Evolutionary conservation across 805 yeast genomes (phyloP).

Genomic region (Lachancea mirantina): DNA sequence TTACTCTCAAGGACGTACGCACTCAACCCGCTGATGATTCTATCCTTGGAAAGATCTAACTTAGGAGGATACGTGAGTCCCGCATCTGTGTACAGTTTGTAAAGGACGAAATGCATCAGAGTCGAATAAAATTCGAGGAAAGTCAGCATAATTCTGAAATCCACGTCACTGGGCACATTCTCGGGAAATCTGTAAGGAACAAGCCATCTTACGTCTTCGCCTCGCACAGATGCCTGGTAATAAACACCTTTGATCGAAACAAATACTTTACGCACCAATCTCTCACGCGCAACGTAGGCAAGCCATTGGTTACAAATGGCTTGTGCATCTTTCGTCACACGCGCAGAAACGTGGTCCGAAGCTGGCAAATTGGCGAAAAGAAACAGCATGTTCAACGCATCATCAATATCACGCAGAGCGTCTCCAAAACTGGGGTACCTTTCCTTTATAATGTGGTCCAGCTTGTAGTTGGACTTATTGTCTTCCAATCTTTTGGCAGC

Average conservation of each 20-base stretch:
- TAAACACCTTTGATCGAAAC: conserved; percentile 96
- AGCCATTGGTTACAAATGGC: conserved; percentile 88
- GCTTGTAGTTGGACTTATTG: conserved; percentile 61
- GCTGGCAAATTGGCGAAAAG: conserved; percentile 94
- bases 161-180: conserved; percentile 87
- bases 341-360: conserved; percentile 70
- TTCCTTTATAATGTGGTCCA: conserved; percentile 88
- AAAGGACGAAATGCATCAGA: conserved; percentile 78
- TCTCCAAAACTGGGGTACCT: conserved; percentile 91
- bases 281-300: conserved; percentile 84
- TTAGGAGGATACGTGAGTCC: conserved; percentile 89
- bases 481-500: conserved; percentile 82
- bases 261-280: conserved; percentile 77
- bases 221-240: conserved; percentile 82
- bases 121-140: conserved; percentile 95
- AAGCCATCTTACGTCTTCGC: conserved; percentile 93
- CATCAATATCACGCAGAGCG: conserved; percentile 89
- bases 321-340: conserved; percentile 82
- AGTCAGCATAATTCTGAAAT: conserved; percentile 93
- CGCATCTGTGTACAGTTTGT: conserved; percentile 75
- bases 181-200: conserved; percentile 97
- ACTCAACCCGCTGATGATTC: conserved; percentile 84
- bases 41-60: conserved; percentile 61
- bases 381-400: conserved; percentile 91
- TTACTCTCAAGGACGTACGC: conserved; percentile 66